A percentile compares a stretch with the other conserved stretches of the same genome.
phyloP scores from a whole-genome alignment of 495 filamentous ascomycete genomes.

The Daldinia childiae region DNA sequence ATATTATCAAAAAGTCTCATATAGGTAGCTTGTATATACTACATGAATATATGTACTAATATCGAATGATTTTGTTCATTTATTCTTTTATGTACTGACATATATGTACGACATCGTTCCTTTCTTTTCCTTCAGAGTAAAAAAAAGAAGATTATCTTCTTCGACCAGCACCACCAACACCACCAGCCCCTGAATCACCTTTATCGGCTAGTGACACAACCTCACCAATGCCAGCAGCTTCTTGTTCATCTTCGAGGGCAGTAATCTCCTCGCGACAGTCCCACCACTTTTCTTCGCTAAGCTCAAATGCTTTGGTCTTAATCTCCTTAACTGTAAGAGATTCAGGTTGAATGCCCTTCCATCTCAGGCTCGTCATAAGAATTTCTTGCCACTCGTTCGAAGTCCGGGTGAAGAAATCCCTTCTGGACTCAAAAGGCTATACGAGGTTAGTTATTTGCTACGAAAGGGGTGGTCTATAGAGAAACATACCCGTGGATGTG shows the following conservation, averaged over 20 bases:
- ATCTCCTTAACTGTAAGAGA: constrained; percentile 85
- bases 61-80: background rate
- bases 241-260: constrained; percentile 93
- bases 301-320: constrained; percentile 84
- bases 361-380: constrained; percentile 72
- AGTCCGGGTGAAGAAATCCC: constrained; percentile 91
- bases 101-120: background rate
- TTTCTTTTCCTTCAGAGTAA: no score
- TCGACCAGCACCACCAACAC: constrained; percentile 66
- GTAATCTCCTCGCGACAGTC: constrained; percentile 95
- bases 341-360: constrained; percentile 67
- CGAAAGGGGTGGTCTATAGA: background rate
- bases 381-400: constrained; percentile 90
- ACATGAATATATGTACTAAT: background rate
- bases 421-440: constrained; percentile 90
- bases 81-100: background rate
- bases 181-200: constrained; percentile 61
- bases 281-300: constrained; percentile 98
- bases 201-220: constrained; percentile 86
- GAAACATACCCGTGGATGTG: constrained; percentile 62
- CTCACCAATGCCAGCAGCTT: constrained; percentile 94
- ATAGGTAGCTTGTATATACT: background rate
- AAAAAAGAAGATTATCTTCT: constrained; percentile 57
- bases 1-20: no score
- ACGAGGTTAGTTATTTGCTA: constrained; percentile 50